Conservation (phyloP, 2,329 filamentous ascomycete genomes). For the Diaporthe amygdali region DNA sequence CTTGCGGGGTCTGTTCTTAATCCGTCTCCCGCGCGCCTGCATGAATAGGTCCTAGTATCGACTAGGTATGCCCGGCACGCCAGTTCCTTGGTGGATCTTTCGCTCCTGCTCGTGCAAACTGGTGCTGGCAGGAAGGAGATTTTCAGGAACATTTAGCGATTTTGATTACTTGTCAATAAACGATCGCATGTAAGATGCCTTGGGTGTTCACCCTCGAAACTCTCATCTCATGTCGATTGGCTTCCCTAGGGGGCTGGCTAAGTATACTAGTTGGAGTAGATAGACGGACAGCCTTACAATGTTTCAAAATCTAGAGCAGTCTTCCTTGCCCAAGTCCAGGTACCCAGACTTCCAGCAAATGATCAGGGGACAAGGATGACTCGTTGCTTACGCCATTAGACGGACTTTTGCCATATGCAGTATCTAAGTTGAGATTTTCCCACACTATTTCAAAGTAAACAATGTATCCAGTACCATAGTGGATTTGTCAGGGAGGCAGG, state of each 20-base stretch:
- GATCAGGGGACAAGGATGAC: neutral
- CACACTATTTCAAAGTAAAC: neutral
- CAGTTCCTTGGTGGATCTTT: neutral
- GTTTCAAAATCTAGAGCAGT: neutral
- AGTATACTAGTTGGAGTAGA: neutral
- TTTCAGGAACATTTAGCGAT: neutral
- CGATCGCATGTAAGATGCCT: neutral
- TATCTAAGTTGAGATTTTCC: neutral
- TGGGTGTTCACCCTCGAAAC: too few relatives aligned
- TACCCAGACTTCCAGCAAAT: neutral
- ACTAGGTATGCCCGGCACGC: neutral
- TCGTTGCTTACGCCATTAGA: neutral
- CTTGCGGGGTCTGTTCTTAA: neutral
- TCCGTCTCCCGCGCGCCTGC: neutral
- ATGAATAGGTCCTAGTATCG: conserved; percentile 4
- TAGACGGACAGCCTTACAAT: neutral
- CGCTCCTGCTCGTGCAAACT: neutral
- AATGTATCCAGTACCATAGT: neutral
- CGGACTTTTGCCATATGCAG: neutral
- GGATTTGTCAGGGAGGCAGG: neutral
- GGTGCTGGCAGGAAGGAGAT: neutral
- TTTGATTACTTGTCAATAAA: neutral
- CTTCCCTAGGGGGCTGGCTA: neutral
- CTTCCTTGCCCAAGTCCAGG: neutral
- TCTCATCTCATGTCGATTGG: neutral